Conservation (phyloP, 192 early-diverging fungal genomes). For the Haplosporangium gracile region DNA sequence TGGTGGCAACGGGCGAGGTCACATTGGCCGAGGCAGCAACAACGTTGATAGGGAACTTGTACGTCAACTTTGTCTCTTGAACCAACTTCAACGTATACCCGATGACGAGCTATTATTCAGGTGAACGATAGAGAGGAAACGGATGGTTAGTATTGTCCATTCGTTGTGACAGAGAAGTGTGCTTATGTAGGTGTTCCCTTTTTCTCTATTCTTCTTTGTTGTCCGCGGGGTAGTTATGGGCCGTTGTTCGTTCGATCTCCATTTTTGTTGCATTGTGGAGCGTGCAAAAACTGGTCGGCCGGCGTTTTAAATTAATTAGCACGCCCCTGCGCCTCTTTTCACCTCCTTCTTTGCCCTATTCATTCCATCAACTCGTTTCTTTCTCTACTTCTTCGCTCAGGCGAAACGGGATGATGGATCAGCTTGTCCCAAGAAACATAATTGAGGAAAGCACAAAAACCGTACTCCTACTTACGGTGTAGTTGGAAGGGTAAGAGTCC, state of each 20-base stretch:
- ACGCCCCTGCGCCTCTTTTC: not conserved
- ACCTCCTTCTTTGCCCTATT: not conserved
- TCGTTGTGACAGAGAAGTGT: not conserved
- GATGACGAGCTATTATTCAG: constrained; percentile 23
- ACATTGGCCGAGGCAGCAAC: constrained; percentile 23
- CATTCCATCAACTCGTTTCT: not conserved
- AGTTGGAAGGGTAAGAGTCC: constrained; percentile 17
- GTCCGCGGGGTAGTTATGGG: not conserved
- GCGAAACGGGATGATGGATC: not conserved
- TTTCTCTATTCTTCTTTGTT: not conserved
- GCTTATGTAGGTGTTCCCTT: not conserved
- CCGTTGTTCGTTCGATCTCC: not conserved
- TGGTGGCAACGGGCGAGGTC: constrained; percentile 13
- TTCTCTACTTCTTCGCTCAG: not conserved
- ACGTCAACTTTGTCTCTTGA: constrained; percentile 21
- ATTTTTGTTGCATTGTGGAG: not conserved
- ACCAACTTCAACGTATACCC: constrained; percentile 28
- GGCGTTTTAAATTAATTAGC: constrained; percentile 13
- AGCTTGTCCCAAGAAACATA: not conserved
- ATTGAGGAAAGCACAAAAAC: not conserved
- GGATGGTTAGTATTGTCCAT: not conserved
- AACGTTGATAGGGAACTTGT: constrained; percentile 34
- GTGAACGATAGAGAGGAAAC: not conserved
- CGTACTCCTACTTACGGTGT: constrained; percentile 29
- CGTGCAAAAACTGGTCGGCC: not conserved